Evolutionary conservation across 768 basidiomycete genomes (phyloP).

Genomic region (Austroboletus festivus): DNA sequence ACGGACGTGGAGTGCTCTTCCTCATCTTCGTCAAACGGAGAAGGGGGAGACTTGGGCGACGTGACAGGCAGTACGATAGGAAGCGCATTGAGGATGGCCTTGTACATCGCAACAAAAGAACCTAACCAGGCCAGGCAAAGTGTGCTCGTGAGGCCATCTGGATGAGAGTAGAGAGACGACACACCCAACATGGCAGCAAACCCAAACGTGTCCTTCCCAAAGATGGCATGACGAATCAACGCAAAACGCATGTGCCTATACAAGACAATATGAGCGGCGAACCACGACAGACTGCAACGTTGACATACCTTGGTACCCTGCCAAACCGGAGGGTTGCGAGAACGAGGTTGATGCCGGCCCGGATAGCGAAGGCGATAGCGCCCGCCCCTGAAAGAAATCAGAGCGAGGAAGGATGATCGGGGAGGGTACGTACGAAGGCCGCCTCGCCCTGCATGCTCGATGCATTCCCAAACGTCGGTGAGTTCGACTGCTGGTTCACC

Average conservation of each 20-base stretch:
- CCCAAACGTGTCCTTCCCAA: constrained; percentile 77
- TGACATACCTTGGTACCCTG: constrained; percentile 57
- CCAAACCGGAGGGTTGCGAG: constrained; percentile 73
- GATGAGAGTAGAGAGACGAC: neutral
- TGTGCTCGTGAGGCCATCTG: neutral
- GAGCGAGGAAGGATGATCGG: neutral
- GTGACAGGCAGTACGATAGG: constrained; percentile 63
- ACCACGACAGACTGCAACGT: neutral
- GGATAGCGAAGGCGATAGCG: constrained; percentile 73
- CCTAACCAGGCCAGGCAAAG: no score
- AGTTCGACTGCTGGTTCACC: constrained; percentile 75
- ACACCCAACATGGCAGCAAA: constrained; percentile 87
- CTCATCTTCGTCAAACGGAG: constrained; percentile 33
- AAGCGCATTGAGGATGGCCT: constrained; percentile 72
- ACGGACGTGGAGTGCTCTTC: constrained; percentile 14
- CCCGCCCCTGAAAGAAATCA: constrained; percentile 60
- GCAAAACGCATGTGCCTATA: constrained; percentile 59
- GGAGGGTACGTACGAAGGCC: constrained; percentile 57
- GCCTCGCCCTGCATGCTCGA: constrained; percentile 68
- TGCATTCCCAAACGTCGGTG: constrained; percentile 57
- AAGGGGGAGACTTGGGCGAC: constrained; percentile 14
- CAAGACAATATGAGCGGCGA: neutral
- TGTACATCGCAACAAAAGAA: constrained; percentile 76
- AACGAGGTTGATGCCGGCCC: constrained; percentile 80
- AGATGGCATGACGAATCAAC: constrained; percentile 76